Percentiles rank a stretch among this genome's conserved stretches.
Evolutionary conservation across 176 grass and related monocot species (phyloP).

Genomic region (Cenchrus fungigraminus): DNA sequence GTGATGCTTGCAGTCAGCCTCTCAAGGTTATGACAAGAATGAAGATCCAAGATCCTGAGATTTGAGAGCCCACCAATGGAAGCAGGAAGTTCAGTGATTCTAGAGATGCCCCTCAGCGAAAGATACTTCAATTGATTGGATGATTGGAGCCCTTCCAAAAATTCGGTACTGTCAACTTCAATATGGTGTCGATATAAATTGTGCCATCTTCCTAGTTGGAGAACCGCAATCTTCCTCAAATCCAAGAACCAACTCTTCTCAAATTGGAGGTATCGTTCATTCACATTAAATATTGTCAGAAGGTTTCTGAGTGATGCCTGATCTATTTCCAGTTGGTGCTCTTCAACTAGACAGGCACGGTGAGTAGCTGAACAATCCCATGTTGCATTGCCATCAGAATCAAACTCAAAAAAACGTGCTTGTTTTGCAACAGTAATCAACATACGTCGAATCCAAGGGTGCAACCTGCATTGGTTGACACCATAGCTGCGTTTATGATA

Average conservation of each 20-base stretch:
- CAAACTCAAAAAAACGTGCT: constrained; percentile 58
- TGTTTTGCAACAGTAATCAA: constrained; percentile 55
- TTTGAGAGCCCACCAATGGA: constrained; percentile 53
- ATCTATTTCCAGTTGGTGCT: background rate
- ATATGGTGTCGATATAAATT: constrained; percentile 52
- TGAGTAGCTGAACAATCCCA: constrained; percentile 36
- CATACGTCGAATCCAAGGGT: constrained; percentile 55
- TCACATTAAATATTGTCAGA: constrained; percentile 58
- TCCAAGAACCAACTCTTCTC: constrained; percentile 49
- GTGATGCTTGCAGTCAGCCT: constrained; percentile 46
- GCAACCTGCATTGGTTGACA: constrained; percentile 49
- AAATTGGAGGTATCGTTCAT: constrained; percentile 59
- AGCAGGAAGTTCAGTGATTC: constrained; percentile 59
- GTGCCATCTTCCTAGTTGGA: constrained; percentile 61
- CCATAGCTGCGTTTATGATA: constrained; percentile 28
- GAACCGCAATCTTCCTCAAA: constrained; percentile 47
- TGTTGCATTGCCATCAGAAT: constrained; percentile 52
- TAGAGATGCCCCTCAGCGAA: constrained; percentile 56
- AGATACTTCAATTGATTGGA: constrained; percentile 68
- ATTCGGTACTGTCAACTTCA: constrained; percentile 53
- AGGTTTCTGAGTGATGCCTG: constrained; percentile 18
- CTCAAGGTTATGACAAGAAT: constrained; percentile 88
- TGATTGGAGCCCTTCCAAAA: constrained; percentile 49
- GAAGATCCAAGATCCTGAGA: constrained; percentile 70
- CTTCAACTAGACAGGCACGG: constrained; percentile 47